Percentiles rank a stretch among this genome's conserved stretches.
Conservation (phyloP, 352 stramenopile species). For the Pythium sp. region DNA sequence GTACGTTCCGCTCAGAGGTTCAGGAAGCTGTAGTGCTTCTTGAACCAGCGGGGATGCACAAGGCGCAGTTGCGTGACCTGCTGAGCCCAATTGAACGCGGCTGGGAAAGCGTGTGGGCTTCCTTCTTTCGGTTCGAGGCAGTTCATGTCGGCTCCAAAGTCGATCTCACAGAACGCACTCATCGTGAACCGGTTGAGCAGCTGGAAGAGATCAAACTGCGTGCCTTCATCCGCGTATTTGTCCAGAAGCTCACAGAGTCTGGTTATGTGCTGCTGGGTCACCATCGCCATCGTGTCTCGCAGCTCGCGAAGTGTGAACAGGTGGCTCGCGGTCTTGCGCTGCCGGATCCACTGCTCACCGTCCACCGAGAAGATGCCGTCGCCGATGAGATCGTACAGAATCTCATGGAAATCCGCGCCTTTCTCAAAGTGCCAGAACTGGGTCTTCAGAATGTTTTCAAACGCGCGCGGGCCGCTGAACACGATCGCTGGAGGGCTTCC, state of each 20-base stretch:
- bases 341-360: conserved; percentile 14
- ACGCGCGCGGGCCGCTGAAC: conserved; percentile 1
- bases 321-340: conserved; percentile 23
- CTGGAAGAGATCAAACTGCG: conserved; percentile 5
- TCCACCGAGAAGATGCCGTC: conserved; percentile 8
- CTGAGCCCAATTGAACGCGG: conserved; percentile 38
- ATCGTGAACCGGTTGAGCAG: conserved; percentile 19
- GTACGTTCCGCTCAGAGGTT: conserved; percentile 30
- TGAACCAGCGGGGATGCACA: conserved; percentile 32
- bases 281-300: conserved; percentile 17
- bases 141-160: conserved; percentile 31
- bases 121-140: neutral
- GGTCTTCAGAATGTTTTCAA: conserved; percentile 13
- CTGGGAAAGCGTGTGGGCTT: conserved; percentile 28
- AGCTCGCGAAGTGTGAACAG: conserved; percentile 20
- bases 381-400: neutral
- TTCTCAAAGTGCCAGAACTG: conserved; percentile 14
- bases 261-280: conserved; percentile 17
- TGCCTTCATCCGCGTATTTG: neutral
- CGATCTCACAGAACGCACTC: conserved; percentile 26
- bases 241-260: conserved; percentile 13
- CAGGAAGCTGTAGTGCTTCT: conserved; percentile 32
- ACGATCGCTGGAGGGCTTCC: neutral
- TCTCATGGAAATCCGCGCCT: neutral
- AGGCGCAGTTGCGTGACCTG: conserved; percentile 27